phyloP scores from a whole-genome alignment of 768 basidiomycete genomes.

The Leucocoprinus sp. region DNA sequence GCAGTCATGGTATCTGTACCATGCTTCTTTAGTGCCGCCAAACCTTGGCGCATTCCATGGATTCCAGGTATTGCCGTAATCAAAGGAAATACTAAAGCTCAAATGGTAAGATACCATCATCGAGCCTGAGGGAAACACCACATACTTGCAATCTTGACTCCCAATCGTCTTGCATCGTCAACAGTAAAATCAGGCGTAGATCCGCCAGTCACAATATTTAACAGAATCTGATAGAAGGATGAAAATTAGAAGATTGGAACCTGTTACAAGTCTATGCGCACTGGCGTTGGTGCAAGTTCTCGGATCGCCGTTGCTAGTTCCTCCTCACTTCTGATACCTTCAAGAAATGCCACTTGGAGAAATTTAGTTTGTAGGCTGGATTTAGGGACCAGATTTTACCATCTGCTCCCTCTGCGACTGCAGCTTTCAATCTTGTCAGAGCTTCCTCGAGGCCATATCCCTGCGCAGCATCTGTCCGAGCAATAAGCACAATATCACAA shows the following conservation, averaged over 20 bases:
- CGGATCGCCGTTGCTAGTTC: conserved; percentile 31
- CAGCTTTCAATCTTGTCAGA: conserved; percentile 35
- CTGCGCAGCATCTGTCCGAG: conserved; percentile 46
- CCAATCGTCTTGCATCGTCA: conserved; percentile 35
- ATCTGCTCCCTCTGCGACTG: conserved; percentile 34
- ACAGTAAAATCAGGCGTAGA: conserved; percentile 43
- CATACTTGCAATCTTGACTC: conserved; percentile 35
- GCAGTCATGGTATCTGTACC: conserved; percentile 36
- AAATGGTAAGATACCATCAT: conserved; percentile 8
- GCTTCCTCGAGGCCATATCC: conserved; percentile 44
- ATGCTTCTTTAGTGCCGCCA: conserved; percentile 39
- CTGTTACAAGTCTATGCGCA: conserved; percentile 5
- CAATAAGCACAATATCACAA: conserved; percentile 44
- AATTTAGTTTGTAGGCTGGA: no score
- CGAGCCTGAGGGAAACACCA: neutral
- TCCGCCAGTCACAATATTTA: conserved; percentile 44
- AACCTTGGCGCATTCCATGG: conserved; percentile 39
- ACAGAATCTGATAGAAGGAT: conserved; percentile 25
- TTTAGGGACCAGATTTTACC: no score
- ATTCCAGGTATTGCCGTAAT: conserved; percentile 40
- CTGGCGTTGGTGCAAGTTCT: conserved; percentile 33
- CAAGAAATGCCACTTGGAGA: conserved; percentile 38
- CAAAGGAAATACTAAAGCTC: conserved; percentile 44
- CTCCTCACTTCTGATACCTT: conserved; percentile 40
- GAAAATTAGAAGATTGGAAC: neutral